Conservation (phyloP, 306 rosid genomes). For the Astragalus membranaceus region DNA sequence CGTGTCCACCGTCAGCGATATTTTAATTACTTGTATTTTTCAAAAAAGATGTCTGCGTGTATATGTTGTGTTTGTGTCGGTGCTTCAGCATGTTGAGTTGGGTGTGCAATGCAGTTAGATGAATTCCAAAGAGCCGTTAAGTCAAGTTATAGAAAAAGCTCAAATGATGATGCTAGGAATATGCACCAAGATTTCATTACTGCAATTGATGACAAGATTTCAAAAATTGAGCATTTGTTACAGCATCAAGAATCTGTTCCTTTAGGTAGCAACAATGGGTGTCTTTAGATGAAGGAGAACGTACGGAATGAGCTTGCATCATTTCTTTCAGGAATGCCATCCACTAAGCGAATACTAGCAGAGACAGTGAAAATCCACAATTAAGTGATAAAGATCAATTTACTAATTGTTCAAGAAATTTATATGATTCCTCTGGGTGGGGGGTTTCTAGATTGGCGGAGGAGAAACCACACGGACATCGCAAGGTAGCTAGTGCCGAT, state of each 20-base stretch:
- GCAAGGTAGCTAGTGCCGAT: slow-evolving; percentile 91
- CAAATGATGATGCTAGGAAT: slow-evolving; percentile 50
- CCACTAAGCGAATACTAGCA: slow-evolving; percentile 10
- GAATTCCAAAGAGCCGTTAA: slow-evolving; percentile 70
- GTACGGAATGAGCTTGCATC: slow-evolving; percentile 62
- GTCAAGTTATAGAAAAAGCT: slow-evolving; percentile 55
- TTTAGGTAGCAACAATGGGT: slow-evolving; percentile 73
- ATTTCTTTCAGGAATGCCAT: slow-evolving; percentile 63
- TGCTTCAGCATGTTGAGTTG: not conserved
- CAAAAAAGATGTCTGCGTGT: too few relatives aligned
- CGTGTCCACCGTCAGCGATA: too few relatives aligned
- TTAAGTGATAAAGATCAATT: slow-evolving; percentile 22
- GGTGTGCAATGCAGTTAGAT: slow-evolving; percentile 62
- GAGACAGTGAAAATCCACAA: slow-evolving; percentile 31
- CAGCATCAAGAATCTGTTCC: slow-evolving; percentile 40
- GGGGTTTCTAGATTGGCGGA: slow-evolving; percentile 26
- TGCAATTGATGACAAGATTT: slow-evolving; percentile 58
- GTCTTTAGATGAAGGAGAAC: slow-evolving; percentile 74
- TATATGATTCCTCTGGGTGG: slow-evolving; percentile 30
- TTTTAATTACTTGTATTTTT: too few relatives aligned
- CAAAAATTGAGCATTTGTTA: slow-evolving; percentile 46
- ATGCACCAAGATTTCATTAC: slow-evolving; percentile 66
- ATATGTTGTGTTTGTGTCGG: too few relatives aligned
- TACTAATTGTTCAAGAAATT: slow-evolving; percentile 27
- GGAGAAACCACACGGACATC: slow-evolving; percentile 62